Percentiles rank a stretch among this genome's conserved stretches.
phyloP scores from a whole-genome alignment of 331 rosid species.

The Cucumis variabilis region DNA sequence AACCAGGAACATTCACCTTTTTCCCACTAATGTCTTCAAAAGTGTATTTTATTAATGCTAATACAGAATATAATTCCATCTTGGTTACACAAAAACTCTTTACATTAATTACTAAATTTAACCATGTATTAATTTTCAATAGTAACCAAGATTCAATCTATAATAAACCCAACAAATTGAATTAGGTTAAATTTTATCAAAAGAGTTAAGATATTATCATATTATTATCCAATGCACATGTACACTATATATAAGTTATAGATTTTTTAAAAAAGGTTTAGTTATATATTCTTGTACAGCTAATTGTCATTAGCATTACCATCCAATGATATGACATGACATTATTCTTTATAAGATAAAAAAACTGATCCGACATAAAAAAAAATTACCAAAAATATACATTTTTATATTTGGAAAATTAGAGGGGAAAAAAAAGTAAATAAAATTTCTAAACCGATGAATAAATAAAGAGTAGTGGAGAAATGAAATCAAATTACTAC shows the following conservation, averaged over 20 bases:
- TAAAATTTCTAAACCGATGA: background rate
- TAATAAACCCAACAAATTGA: too few relatives aligned
- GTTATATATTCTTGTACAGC: background rate
- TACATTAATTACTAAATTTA: background rate
- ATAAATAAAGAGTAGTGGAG: background rate
- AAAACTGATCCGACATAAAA: background rate
- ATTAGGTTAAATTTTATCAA: too few relatives aligned
- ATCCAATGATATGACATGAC: background rate
- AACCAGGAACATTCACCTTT: conserved; percentile 9
- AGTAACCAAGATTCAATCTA: too few relatives aligned
- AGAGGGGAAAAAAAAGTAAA: background rate
- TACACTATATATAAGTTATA: too few relatives aligned
- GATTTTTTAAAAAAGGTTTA: background rate
- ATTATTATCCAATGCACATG: too few relatives aligned
- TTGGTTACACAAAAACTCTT: background rate
- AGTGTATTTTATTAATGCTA: background rate
- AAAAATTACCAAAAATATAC: too few relatives aligned
- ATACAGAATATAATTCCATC: background rate
- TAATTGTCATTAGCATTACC: background rate
- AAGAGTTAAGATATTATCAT: too few relatives aligned
- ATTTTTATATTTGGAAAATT: background rate
- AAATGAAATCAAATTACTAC: background rate
- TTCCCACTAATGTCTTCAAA: conserved; percentile 11
- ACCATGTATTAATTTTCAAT: background rate
- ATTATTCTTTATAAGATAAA: background rate